Percentiles rank a stretch among this genome's conserved stretches.
Evolutionary conservation across 2,329 filamentous ascomycete species (phyloP).

Genomic region (Myriosclerotinia scirpicola): DNA sequence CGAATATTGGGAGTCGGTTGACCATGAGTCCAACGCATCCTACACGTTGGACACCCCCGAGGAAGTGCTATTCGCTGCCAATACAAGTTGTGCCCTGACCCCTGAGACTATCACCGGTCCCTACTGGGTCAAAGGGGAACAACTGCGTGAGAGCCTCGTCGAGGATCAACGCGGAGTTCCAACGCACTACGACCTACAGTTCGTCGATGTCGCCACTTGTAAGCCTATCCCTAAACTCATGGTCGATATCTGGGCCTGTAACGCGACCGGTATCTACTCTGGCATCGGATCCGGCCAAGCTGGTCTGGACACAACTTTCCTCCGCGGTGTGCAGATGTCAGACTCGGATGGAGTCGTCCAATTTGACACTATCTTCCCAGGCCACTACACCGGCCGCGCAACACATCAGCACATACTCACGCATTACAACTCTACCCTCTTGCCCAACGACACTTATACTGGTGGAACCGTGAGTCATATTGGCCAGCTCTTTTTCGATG

Average conservation of each 20-base stretch:
- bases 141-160: no score
- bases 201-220: constrained; percentile 45
- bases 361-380: constrained; percentile 48
- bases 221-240: constrained; percentile 49
- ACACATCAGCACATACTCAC: constrained; percentile 47
- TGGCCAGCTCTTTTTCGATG: constrained; percentile 61
- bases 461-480: constrained; percentile 49
- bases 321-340: constrained; percentile 47
- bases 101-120: no score
- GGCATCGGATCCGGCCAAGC: constrained; percentile 40
- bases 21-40: no score
- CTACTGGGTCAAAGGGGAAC: no score
- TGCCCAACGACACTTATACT: constrained; percentile 49
- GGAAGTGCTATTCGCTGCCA: no score
- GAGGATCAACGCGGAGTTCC: no score
- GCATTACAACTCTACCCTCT: constrained; percentile 27
- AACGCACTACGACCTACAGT: no score
- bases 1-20: no score
- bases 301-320: constrained; percentile 41
- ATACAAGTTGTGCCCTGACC: no score
- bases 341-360: constrained; percentile 46
- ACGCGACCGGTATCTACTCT: constrained; percentile 47
- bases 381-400: constrained; percentile 48
- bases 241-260: constrained; percentile 53
- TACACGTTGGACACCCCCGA: no score